Conservation (phyloP, 225 moss, liverwort and hornwort species). For the Rhytidiadelphus loreus region DNA sequence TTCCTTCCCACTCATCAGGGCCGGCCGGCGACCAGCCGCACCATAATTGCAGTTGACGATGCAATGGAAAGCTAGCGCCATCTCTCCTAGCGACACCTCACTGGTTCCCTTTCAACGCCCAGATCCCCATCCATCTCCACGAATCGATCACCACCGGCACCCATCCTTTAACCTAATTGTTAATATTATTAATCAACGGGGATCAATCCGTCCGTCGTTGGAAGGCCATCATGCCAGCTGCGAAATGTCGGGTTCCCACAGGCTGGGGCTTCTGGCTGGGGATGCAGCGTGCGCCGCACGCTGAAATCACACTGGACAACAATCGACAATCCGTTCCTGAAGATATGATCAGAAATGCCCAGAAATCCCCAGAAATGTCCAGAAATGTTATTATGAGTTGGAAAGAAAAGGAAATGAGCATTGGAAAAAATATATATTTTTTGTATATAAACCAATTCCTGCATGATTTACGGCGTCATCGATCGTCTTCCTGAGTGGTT, state of each 20-base stretch:
- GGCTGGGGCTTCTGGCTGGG: not conserved
- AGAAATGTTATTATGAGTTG: no score
- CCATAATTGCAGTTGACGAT: constrained; percentile 11
- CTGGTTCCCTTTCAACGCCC: not conserved
- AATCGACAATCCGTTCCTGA: not conserved
- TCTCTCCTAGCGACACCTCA: not conserved
- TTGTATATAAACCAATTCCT: not conserved
- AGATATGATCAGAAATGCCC: not conserved
- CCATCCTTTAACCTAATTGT: not conserved
- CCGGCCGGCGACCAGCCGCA: not conserved
- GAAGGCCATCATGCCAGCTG: not conserved
- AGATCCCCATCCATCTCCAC: not conserved
- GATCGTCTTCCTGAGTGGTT: not conserved
- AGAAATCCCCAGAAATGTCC: not conserved
- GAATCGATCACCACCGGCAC: not conserved
- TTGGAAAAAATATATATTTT: no score
- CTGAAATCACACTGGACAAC: not conserved
- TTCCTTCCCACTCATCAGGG: not conserved
- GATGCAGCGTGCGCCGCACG: not conserved
- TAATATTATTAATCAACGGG: not conserved
- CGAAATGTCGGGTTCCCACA: not conserved
- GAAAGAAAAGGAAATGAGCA: not conserved
- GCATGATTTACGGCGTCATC: not conserved
- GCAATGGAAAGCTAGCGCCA: not conserved
- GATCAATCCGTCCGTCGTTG: not conserved